Evolutionary conservation across 352 stramenopile genomes (phyloP), one percentile per base, ranked within the genome.

Genomic region (Phytophthora melonis): DNA sequence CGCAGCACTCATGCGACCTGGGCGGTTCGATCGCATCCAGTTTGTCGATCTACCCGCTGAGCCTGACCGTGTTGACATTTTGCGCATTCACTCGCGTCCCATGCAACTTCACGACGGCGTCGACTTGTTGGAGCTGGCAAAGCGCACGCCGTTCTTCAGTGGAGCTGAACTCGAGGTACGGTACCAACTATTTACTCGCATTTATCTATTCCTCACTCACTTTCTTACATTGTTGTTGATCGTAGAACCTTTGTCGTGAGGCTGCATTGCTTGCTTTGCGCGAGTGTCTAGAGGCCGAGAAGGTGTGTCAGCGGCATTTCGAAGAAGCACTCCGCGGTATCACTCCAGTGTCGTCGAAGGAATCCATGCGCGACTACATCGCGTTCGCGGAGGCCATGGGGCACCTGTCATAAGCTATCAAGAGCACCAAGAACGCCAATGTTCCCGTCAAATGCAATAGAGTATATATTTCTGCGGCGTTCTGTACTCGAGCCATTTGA

Each of bases 1-100:
- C 77, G 96, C 94, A n/a, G 98, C 98, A 39, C 85, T 99, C 19
- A 93, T 99, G 66, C 92, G 98, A 23, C 97, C 98, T 16, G 97
- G 98, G 34, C 93, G 97, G 56, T 97, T 99, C 19, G 98, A 99
- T 68, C 94, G 97, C 52, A 88, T 99, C 16, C 77, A 99, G 60
- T 98, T 98, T 64, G 98, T 99, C 34, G 92, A 96, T 39, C 81
- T 99, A 21, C 97, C 97, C 2, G 57, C 72, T 5, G 77, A 86
- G 27, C 10, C 43, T 19, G 82, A 94, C 59, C 87, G 89, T 2
- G 43, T 89, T 11, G 68, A 79, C 21, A 97, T 98, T 49, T 69
- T 98, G 14, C 63, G 82, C 43, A 95, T 97, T 63, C 90, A 97
- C 64, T 86, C 89, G 18, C 73, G 74, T 23, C 57, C 70, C 2